Evolutionary conservation across 768 basidiomycete species (phyloP).

Genomic region (Pisolithus marmoratus): DNA sequence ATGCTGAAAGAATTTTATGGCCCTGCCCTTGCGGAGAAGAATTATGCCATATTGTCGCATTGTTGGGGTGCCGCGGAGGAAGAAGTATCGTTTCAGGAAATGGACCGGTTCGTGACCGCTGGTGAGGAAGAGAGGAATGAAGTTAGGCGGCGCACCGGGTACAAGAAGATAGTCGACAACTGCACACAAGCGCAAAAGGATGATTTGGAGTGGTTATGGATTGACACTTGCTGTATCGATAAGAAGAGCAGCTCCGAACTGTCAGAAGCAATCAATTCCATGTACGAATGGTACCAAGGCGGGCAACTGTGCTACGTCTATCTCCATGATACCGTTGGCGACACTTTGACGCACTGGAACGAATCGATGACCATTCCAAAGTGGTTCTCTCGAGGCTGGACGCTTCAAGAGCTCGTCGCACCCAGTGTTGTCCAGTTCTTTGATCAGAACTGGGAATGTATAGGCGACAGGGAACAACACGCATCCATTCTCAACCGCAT

Average conservation of each 20-base stretch:
- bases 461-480: constrained; percentile 1
- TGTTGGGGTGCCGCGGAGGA: background rate
- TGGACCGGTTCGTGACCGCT: background rate
- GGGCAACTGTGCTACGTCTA: constrained; percentile 2
- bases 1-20: background rate
- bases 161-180: background rate
- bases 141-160: background rate
- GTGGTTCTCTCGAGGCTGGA: too few species aligned
- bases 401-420: too few species aligned
- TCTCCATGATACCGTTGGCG: too few species aligned
- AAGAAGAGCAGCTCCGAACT: too few species aligned
- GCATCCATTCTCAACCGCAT: background rate
- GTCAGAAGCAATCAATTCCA: too few species aligned
- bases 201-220: background rate
- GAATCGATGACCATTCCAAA: background rate
- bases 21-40: background rate
- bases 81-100: background rate
- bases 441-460: too few species aligned
- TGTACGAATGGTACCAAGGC: constrained; percentile 12
- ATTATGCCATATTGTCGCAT: background rate
- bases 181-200: background rate
- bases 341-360: background rate
- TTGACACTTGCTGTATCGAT: background rate
- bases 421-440: too few species aligned
- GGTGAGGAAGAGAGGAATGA: background rate